Evolutionary conservation across 352 stramenopile species (phyloP), one percentile per base, ranked within the genome.

Genomic region (Phytophthora rubi): DNA sequence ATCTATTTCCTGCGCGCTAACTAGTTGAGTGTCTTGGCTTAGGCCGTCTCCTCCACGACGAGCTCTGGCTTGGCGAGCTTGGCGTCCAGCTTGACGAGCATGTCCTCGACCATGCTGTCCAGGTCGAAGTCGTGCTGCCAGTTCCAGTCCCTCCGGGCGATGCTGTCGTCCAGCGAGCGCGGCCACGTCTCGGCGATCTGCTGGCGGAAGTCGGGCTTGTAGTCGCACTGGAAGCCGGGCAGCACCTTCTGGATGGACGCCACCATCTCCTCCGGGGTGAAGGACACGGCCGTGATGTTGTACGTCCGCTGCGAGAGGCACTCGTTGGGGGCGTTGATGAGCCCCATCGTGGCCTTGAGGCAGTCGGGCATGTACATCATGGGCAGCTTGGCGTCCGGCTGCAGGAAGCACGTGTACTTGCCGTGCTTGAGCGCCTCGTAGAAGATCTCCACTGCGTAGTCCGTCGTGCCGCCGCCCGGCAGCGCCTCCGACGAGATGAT

Each of bases 331-430:
- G 91, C 91, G 62, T 94, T 79, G 42, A 98, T 75, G 21, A 98
- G 78, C 37, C 87, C 80, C 37, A 94, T 56, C 8, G 93, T 97
- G 15, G 87, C 91, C 66, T 94, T 93, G 30, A 98, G 79, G 59
- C 88, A 97, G 74, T 98, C 93, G 26, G 89, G 90, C 92, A 98
- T 98, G 90, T 98, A 98, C 89, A 98, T 98, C 92, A 98, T 98
- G 28, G 93, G 93, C 77, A 98, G 68, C 42, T 85, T 83, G 13
- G 92, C 88, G 55, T 96, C 77, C 10, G 80, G 76, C 52, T 81
- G 58, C 5, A 98, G 60, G 70, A 97, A 98, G 60, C 89, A 97
- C 60, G 83, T 95, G 82, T 98, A 98, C 65, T 87, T 89, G 77
- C 86, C 83, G 57, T 91, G 72, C 74, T 91, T 88, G 44, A 98